phyloP scores from a whole-genome alignment of 331 rosid genomes.

The Cydonia oblonga region DNA sequence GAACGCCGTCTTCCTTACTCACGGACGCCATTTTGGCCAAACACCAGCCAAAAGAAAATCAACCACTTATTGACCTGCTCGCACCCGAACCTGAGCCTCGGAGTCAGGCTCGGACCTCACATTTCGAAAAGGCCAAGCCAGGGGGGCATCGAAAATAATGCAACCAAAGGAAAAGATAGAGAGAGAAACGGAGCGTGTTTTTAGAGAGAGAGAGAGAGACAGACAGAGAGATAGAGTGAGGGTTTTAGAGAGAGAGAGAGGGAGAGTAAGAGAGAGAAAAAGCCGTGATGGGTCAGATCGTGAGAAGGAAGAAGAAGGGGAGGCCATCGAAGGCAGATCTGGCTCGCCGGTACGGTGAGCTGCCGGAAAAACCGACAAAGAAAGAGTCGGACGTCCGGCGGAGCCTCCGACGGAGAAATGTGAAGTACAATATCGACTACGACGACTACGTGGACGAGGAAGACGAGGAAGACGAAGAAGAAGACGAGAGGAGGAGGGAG shows the following conservation, averaged over 20 bases:
- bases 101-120: constrained; percentile 25
- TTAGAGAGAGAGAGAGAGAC: constrained; percentile 23
- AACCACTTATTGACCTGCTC: not conserved
- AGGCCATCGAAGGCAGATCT: constrained; percentile 93
- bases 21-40: constrained; percentile 8
- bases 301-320: constrained; percentile 93
- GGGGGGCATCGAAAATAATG: constrained; percentile 45
- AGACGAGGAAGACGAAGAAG: constrained; percentile 64
- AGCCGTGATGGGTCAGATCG: constrained; percentile 78
- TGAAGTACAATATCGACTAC: constrained; percentile 63
- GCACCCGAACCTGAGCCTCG: constrained; percentile 34
- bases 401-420: constrained; percentile 71
- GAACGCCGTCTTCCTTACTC: constrained; percentile 18
- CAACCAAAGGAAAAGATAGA: constrained; percentile 31
- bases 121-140: constrained; percentile 37
- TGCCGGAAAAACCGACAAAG: constrained; percentile 6
- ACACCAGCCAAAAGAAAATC: not conserved
- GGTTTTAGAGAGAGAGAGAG: constrained; percentile 5
- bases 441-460: constrained; percentile 65
- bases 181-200: constrained; percentile 20
- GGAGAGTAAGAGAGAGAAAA: not conserved
- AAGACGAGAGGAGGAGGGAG: constrained; percentile 59
- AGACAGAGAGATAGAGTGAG: constrained; percentile 3
- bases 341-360: constrained; percentile 50
- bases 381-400: constrained; percentile 43